Percentiles rank a stretch among this genome's conserved stretches.
Conservation (phyloP, 148 eudicot genomes). For the Dianthus caryophyllus region DNA sequence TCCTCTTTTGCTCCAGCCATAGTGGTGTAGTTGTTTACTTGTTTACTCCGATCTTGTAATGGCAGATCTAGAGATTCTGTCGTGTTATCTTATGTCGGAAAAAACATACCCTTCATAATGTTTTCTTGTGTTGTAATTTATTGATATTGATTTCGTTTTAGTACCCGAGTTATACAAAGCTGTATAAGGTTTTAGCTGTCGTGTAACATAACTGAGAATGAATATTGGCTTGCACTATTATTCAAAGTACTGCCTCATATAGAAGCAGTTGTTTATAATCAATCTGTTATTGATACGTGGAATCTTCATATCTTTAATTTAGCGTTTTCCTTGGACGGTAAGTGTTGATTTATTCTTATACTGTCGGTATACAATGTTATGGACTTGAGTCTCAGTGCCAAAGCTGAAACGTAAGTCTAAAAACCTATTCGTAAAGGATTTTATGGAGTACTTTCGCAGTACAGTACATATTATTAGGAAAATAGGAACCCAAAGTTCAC, state of each 20-base stretch:
- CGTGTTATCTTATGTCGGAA: not conserved
- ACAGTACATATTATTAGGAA: too few relatives aligned
- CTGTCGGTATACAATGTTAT: not conserved
- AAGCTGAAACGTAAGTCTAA: too few relatives aligned
- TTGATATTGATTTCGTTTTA: not conserved
- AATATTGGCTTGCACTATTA: not conserved
- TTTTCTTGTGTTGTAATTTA: not conserved
- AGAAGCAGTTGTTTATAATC: too few relatives aligned
- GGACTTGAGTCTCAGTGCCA: too few relatives aligned
- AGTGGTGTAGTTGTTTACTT: too few relatives aligned
- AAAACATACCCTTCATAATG: not conserved
- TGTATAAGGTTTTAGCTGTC: not conserved
- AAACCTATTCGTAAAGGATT: too few relatives aligned
- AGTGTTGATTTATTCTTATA: constrained; percentile 24
- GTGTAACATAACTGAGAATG: not conserved
- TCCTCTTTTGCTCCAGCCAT: constrained; percentile 1
- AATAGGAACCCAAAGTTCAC: not conserved
- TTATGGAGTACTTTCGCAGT: too few relatives aligned
- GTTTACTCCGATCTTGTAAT: too few relatives aligned
- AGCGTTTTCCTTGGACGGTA: not conserved
- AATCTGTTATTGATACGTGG: too few relatives aligned
- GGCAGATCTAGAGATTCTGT: not conserved
- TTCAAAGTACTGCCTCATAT: not conserved
- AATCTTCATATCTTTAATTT: not conserved
- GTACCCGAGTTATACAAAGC: not conserved